A percentile compares a stretch with the other conserved stretches of the same genome.
phyloP scores from a whole-genome alignment of 1,284 basidiomycete species.

The Ganoderma sp. region DNA sequence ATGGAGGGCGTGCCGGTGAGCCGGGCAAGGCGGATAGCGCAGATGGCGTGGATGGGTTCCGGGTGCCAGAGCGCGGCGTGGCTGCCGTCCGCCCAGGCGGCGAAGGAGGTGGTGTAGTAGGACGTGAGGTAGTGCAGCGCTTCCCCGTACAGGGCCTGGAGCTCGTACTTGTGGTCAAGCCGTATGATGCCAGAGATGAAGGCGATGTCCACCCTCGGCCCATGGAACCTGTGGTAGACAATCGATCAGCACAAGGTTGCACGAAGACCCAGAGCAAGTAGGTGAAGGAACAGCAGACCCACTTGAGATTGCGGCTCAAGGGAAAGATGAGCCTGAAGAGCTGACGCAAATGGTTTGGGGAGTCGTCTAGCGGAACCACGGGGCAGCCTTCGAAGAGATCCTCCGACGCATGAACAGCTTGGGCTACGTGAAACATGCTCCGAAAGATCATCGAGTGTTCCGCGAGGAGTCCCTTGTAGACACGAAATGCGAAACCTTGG shows the following conservation, averaged over 20 bases:
- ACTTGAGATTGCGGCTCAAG: conserved; percentile 10
- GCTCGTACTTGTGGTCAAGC: conserved; percentile 26
- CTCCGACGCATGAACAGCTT: conserved; percentile 18
- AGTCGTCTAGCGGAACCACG: conserved; percentile 28
- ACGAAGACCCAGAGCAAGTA: not conserved
- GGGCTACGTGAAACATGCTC: conserved; percentile 29
- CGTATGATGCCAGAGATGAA: conserved; percentile 21
- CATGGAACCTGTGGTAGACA: not conserved
- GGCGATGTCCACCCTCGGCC: conserved; percentile 16
- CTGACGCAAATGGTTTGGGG: conserved; percentile 19
- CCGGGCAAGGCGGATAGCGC: conserved; percentile 21
- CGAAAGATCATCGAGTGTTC: conserved; percentile 32
- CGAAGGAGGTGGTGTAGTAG: conserved; percentile 20
- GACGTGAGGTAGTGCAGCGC: conserved; percentile 13
- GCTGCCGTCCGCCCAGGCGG: conserved; percentile 13
- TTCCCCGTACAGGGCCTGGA: conserved; percentile 14
- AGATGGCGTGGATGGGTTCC: conserved; percentile 20
- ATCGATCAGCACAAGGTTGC: not conserved
- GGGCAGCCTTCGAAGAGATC: conserved; percentile 27
- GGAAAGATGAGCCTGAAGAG: conserved; percentile 19
- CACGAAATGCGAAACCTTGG: conserved; percentile 22
- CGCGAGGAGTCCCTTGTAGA: conserved; percentile 30
- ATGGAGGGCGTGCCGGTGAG: too few species aligned
- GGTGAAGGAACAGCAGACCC: not conserved
- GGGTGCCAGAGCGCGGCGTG: conserved; percentile 11